phyloP scores from a whole-genome alignment of 2,329 filamentous ascomycete genomes.

The Sclerotinia trifoliorum region DNA sequence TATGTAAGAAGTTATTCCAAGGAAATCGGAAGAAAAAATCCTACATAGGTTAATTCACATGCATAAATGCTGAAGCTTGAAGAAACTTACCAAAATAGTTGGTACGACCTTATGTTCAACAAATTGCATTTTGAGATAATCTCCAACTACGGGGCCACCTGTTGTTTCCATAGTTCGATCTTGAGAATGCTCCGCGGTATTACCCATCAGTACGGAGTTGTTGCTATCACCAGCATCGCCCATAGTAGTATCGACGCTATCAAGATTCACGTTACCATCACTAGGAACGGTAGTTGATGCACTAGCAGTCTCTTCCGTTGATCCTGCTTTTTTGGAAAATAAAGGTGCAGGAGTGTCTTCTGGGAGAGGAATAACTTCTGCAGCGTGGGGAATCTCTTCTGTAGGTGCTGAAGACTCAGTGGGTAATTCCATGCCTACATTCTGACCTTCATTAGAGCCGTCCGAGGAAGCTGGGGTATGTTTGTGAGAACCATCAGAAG shows the following conservation, averaged over 20 bases:
- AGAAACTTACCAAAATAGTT: slow-evolving; percentile 76
- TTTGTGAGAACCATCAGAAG: slow-evolving; percentile 27
- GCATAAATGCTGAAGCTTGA: neutral
- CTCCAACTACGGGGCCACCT: slow-evolving; percentile 74
- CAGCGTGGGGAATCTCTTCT: slow-evolving; percentile 20
- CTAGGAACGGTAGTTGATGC: slow-evolving; percentile 30
- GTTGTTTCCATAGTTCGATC: slow-evolving; percentile 25
- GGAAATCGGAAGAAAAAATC: slow-evolving; percentile 98
- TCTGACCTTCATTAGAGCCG: slow-evolving; percentile 31
- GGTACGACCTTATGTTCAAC: slow-evolving; percentile 92
- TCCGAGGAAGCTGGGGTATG: slow-evolving; percentile 31
- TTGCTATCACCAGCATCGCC: slow-evolving; percentile 38
- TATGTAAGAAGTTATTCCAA: slow-evolving; percentile 99
- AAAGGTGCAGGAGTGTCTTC: slow-evolving; percentile 70
- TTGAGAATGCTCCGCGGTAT: slow-evolving; percentile 33
- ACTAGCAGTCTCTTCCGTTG: slow-evolving; percentile 21
- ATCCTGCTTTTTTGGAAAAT: slow-evolving; percentile 49
- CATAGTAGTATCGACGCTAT: slow-evolving; percentile 39
- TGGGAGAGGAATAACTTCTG: slow-evolving; percentile 44
- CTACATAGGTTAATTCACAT: slow-evolving; percentile 46
- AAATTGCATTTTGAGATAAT: slow-evolving; percentile 94
- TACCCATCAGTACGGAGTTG: slow-evolving; percentile 36
- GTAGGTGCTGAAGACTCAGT: slow-evolving; percentile 23
- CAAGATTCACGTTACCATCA: slow-evolving; percentile 25
- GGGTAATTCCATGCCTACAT: slow-evolving; percentile 24